Evolutionary conservation across 768 basidiomycete genomes (phyloP).

Genomic region (Gloeostereum incarnatum): DNA sequence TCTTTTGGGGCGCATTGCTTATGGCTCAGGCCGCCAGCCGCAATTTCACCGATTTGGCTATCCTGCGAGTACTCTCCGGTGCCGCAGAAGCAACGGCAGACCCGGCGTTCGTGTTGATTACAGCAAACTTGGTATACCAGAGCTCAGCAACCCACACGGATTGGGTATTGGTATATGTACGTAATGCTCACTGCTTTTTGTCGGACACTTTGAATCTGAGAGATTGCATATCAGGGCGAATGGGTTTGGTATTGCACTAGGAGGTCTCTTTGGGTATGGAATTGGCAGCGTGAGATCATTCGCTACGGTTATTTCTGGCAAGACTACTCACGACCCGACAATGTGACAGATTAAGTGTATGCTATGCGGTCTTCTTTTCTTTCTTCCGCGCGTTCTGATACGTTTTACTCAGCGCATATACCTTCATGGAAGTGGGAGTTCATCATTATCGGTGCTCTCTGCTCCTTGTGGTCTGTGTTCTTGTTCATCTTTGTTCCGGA

Average conservation of each 20-base stretch:
- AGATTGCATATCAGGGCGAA: constrained; percentile 16
- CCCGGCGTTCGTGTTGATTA: constrained; percentile 2
- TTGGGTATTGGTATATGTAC: constrained; percentile 24
- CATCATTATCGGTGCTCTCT: constrained; percentile 23
- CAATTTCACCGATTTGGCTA: constrained; percentile 24
- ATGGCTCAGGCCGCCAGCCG: constrained; percentile 29
- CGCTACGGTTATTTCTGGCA: no score
- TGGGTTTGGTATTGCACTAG: constrained; percentile 28
- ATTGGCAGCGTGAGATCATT: no score
- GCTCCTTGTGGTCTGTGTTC: constrained; percentile 18
- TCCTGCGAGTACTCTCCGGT: constrained; percentile 27
- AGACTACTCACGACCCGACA: no score
- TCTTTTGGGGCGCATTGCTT: constrained; percentile 29
- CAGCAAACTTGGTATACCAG: constrained; percentile 26
- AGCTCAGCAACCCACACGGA: constrained; percentile 25
- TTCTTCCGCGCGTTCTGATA: neutral
- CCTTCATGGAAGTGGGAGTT: constrained; percentile 11
- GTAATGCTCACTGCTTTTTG: neutral
- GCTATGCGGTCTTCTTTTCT: neutral
- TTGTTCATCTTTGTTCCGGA: constrained; percentile 23
- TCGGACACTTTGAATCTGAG: neutral
- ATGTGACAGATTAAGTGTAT: constrained; percentile 7
- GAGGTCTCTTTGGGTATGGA: constrained; percentile 25
- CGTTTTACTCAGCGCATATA: neutral
- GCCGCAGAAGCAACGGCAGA: constrained; percentile 20